Conservation (phyloP, 352 stramenopile species). For the Globisporangium parvum region DNA sequence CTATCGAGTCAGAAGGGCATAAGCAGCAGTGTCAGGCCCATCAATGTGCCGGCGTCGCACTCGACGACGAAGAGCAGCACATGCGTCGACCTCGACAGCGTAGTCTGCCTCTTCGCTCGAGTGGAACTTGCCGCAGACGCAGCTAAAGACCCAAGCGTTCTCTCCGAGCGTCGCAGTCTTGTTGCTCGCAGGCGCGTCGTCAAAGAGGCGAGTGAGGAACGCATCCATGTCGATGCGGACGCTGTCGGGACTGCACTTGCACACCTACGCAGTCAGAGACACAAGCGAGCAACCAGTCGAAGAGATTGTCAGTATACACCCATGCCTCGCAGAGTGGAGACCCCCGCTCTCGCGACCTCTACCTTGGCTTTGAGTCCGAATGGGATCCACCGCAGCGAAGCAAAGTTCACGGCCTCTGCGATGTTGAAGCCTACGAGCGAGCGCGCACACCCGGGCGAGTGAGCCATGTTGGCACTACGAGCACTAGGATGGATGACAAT, state of each 20-base stretch:
- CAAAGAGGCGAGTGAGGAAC: conserved; percentile 71
- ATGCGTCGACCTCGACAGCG: conserved; percentile 40
- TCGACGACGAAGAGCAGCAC: background rate
- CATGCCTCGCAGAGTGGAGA: background rate
- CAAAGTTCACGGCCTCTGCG: conserved; percentile 89
- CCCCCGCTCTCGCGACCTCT: background rate
- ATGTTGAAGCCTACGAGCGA: conserved; percentile 81
- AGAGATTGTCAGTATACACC: background rate
- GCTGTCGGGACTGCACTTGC: conserved; percentile 79
- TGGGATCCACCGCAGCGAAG: conserved; percentile 76
- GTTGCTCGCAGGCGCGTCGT: conserved; percentile 20
- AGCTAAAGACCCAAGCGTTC: conserved; percentile 74
- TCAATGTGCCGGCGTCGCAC: background rate
- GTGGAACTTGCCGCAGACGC: conserved; percentile 53
- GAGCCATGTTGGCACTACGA: background rate
- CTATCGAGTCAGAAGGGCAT: conserved; percentile 17
- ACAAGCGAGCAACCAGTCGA: background rate
- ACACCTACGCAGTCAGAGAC: conserved; percentile 29
- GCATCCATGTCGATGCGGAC: conserved; percentile 84
- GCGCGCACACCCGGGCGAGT: background rate
- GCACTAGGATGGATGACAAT: background rate
- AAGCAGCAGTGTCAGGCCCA: background rate
- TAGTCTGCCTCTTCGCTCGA: conserved; percentile 47
- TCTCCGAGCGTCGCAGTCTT: conserved; percentile 32
- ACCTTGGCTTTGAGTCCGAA: conserved; percentile 78